Conservation (phyloP, 208 protist genomes). For the Wallacemonas sp. region DNA sequence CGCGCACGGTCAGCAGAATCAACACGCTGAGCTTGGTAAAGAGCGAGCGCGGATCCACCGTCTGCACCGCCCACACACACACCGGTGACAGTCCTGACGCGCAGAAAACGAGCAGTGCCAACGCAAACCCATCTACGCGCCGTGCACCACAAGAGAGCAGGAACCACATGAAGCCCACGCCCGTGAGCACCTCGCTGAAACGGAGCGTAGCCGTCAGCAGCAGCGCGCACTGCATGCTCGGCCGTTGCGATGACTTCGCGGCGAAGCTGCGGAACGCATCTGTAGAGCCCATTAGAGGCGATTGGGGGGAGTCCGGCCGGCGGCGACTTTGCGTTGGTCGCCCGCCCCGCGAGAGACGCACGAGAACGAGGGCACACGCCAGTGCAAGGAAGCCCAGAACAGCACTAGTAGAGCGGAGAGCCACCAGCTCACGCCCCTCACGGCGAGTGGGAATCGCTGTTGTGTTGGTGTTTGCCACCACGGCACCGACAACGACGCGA, state of each 20-base stretch:
- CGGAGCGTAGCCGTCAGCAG: conserved; percentile 34
- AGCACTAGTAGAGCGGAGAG: conserved; percentile 11
- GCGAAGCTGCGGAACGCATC: conserved; percentile 32
- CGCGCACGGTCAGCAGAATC: not conserved
- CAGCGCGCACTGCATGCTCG: conserved; percentile 53
- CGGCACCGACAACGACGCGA: too few species aligned
- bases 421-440: too few species aligned
- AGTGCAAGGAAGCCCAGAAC: conserved; percentile 16
- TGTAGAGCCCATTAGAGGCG: not conserved
- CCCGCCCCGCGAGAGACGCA: not conserved
- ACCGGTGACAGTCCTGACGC: not conserved
- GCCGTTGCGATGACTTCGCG: conserved; percentile 42
- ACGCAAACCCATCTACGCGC: not conserved
- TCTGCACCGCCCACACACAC: not conserved
- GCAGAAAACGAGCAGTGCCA: conserved; percentile 1
- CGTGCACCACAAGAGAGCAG: conserved; percentile 13
- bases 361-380: not conserved
- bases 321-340: not conserved
- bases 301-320: not conserved
- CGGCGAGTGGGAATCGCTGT: too few species aligned
- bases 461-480: too few species aligned
- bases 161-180: conserved; percentile 22
- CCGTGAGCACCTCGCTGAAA: conserved; percentile 21
- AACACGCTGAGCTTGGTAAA: conserved; percentile 1
- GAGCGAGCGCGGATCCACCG: not conserved